A percentile compares a stretch with the other conserved stretches of the same genome.
These are phyloP conservation scores for Syncephalastrum racemosum DNA, from an alignment of 371 early-diverging fungal species.

Conservation along the genomic window DNA sequence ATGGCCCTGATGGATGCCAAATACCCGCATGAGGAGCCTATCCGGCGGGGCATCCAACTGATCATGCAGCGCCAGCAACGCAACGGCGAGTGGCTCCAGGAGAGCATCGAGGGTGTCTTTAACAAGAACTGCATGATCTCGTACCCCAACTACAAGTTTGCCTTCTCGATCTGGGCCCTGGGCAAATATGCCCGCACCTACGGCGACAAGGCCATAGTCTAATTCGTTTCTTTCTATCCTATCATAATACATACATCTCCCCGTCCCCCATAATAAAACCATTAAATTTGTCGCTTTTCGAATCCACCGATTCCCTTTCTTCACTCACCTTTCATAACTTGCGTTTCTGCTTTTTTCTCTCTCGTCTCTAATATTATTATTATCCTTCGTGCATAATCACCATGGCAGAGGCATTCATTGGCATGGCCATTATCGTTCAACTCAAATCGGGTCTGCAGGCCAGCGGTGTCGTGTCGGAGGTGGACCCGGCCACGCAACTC, in stretches of 20 bases:
- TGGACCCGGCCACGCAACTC: conserved; percentile 50
- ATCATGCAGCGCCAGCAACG: conserved; percentile 84
- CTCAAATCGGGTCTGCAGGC: conserved; percentile 48
- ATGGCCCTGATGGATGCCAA: conserved; percentile 88
- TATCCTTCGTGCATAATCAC: not conserved
- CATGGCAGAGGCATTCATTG: conserved; percentile 63
- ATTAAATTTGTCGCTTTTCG: too few relatives aligned
- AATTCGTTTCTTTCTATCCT: not conserved
- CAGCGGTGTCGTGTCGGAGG: conserved; percentile 52
- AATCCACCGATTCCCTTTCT: too few relatives aligned
- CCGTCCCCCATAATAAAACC: too few relatives aligned
- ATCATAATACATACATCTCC: not conserved
- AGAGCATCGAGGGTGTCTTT: conserved; percentile 96
- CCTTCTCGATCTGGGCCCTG: conserved; percentile 95
- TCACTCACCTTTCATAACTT: too few relatives aligned
- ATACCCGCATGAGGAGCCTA: conserved; percentile 75
- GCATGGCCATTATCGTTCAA: conserved; percentile 47
- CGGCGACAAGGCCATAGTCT: conserved; percentile 40
- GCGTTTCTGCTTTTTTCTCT: not conserved
- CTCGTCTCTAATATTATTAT: not conserved
- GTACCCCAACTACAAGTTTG: conserved; percentile 95
- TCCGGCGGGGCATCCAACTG: conserved; percentile 78
- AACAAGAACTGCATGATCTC: conserved; percentile 93
- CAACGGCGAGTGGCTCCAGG: conserved; percentile 96
- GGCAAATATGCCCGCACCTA: conserved; percentile 81